A percentile compares a stretch with the other conserved stretches of the same genome.
Conservation (phyloP, 495 filamentous ascomycete species). For the Melanomma pulvis-pyrius region DNA sequence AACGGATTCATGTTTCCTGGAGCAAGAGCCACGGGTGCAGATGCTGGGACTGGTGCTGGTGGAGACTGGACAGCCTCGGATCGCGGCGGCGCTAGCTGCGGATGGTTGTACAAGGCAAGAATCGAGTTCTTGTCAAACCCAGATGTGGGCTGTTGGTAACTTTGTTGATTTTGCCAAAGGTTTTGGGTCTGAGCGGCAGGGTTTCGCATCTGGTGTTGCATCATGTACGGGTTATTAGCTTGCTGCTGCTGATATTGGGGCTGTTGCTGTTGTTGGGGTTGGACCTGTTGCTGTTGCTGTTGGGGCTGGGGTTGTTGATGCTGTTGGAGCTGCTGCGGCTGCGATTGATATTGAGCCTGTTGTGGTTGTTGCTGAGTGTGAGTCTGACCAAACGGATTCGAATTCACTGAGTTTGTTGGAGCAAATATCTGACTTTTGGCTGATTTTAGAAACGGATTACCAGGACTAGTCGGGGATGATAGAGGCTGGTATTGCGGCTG, state of each 20-base stretch:
- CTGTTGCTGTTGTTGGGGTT: conserved; percentile 2
- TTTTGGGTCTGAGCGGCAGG: background rate
- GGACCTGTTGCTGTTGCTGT: conserved; percentile 27
- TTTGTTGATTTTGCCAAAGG: conserved; percentile 41
- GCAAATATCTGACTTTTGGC: conserved; percentile 43
- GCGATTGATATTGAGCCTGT: conserved; percentile 30
- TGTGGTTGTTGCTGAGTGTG: conserved; percentile 28
- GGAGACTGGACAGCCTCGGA: conserved; percentile 40
- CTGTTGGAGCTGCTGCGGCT: conserved; percentile 22
- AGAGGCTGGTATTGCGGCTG: conserved; percentile 44
- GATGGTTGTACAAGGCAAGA: conserved; percentile 81
- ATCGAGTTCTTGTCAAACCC: conserved; percentile 77
- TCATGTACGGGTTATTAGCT: background rate
- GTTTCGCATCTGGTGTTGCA: background rate
- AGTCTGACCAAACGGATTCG: conserved; percentile 42
- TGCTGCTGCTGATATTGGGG: background rate
- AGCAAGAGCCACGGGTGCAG: conserved; percentile 14
- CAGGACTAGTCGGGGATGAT: conserved; percentile 24
- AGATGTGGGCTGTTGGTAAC: conserved; percentile 46
- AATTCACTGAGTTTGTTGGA: conserved; percentile 3
- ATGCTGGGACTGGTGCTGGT: conserved; percentile 6
- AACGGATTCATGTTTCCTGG: conserved; percentile 44
- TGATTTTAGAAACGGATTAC: conserved; percentile 44
- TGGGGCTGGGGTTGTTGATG: conserved; percentile 15
- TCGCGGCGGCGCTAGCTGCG: conserved; percentile 65